These are phyloP conservation scores for Prunus mira DNA, from an alignment of 306 rosid genomes.

Conservation along the genomic window DNA sequence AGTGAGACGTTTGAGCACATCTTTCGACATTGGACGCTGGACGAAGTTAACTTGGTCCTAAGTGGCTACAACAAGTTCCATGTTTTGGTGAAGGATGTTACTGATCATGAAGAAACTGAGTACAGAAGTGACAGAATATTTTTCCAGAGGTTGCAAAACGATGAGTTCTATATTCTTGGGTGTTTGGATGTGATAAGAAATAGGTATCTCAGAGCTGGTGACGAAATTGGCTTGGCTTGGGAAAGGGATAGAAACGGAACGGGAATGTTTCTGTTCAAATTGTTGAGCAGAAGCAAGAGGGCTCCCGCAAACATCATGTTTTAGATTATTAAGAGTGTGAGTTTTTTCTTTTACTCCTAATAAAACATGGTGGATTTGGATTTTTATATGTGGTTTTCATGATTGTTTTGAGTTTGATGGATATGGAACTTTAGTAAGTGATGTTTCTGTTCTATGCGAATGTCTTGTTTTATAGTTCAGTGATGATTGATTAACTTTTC, in stretches of 20 bases:
- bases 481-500: not conserved
- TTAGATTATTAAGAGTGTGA: not conserved
- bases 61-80: not conserved
- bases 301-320: not conserved
- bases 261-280: not conserved
- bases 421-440: not conserved
- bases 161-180: not conserved
- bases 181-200: not conserved
- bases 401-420: not conserved
- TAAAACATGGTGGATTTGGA: too few species aligned
- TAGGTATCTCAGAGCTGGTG: not conserved
- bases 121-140: not conserved
- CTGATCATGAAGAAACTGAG: not conserved
- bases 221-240: not conserved
- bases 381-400: too few species aligned
- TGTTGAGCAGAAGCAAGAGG: not conserved
- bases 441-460: not conserved
- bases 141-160: not conserved
- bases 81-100: not conserved
- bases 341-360: too few species aligned
- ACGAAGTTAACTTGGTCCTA: not conserved
- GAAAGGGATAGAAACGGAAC: not conserved
- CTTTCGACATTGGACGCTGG: constrained; percentile 3
- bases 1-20: not conserved
- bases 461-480: not conserved